Percentiles rank a stretch among this genome's conserved stretches.
Conservation (phyloP, 192 early-diverging fungal species). For the Podochytrium sp. region DNA sequence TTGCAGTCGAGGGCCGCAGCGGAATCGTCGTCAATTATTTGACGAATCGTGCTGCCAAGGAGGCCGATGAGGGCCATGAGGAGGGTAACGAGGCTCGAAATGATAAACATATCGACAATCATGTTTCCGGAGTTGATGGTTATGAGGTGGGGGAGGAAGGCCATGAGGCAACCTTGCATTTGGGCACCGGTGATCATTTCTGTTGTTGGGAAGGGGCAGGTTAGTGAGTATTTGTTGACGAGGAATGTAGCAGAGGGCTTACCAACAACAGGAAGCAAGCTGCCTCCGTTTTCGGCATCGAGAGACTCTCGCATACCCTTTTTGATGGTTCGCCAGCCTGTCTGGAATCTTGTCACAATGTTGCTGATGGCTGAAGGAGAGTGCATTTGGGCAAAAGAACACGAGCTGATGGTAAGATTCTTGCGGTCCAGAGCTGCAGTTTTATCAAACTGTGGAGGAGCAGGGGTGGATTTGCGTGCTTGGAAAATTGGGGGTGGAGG, state of each 20-base stretch:
- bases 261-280: constrained; percentile 1
- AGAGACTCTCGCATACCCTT: constrained; percentile 14
- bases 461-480: too few relatives aligned
- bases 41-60: constrained; percentile 24
- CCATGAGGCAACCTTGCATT: constrained; percentile 36
- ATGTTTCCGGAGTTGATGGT: constrained; percentile 36
- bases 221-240: not conserved
- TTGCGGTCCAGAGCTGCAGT: too few relatives aligned
- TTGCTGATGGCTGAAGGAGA: too few relatives aligned
- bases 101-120: constrained; percentile 47
- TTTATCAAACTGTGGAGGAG: too few relatives aligned
- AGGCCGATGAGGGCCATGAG: constrained; percentile 31
- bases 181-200: not conserved
- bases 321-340: constrained; percentile 9
- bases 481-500: too few relatives aligned
- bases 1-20: constrained; percentile 8
- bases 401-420: too few relatives aligned
- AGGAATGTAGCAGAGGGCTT: not conserved
- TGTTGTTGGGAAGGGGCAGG: not conserved
- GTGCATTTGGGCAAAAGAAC: too few relatives aligned
- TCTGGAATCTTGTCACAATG: too few relatives aligned
- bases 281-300: constrained; percentile 1
- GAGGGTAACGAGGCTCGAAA: constrained; percentile 31
- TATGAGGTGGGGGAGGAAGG: constrained; percentile 36
- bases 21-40: constrained; percentile 20